Percentiles rank a stretch among this genome's conserved stretches.
Evolutionary conservation across 768 basidiomycete species (phyloP).

Genomic region (Trametes villosa): DNA sequence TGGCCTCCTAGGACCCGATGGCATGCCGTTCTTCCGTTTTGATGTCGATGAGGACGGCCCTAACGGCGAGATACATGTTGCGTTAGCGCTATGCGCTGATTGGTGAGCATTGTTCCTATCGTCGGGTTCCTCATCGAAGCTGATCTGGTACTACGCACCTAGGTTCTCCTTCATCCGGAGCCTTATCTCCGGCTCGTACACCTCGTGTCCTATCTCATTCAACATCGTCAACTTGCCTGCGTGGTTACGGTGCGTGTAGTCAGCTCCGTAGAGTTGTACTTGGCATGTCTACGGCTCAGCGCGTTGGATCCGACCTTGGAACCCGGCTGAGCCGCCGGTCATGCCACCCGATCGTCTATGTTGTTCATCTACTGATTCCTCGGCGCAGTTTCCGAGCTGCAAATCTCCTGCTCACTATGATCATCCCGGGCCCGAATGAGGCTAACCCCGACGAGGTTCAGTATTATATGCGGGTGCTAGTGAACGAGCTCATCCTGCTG

Average conservation of each 20-base stretch:
- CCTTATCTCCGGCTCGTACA: no score
- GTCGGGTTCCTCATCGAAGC: no score
- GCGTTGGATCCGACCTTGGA: no score
- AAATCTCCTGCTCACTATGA: slow-evolving; percentile 2
- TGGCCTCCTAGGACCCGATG: slow-evolving; percentile 32
- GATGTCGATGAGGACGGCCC: slow-evolving; percentile 16
- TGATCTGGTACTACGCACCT: no score
- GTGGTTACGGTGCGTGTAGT: slow-evolving; percentile 34
- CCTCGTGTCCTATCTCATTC: slow-evolving; percentile 39
- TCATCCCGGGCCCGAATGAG: slow-evolving; percentile 22
- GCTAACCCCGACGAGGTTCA: slow-evolving; percentile 9
- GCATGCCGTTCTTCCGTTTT: slow-evolving; percentile 33
- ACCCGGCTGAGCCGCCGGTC: no score
- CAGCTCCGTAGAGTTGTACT: no score
- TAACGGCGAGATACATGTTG: slow-evolving; percentile 36
- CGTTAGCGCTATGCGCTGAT: slow-evolving; percentile 35
- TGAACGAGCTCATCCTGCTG: slow-evolving; percentile 8
- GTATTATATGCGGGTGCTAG: neutral
- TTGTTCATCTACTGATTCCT: no score
- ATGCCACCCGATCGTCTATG: no score
- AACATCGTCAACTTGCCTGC: slow-evolving; percentile 37
- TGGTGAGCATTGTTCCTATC: slow-evolving; percentile 36
- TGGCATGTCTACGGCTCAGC: no score
- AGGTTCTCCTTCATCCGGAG: slow-evolving; percentile 44
- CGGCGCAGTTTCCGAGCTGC: slow-evolving; percentile 15